phyloP scores from a whole-genome alignment of 495 filamentous ascomycete genomes.

The Aspergillus heteromorphus region DNA sequence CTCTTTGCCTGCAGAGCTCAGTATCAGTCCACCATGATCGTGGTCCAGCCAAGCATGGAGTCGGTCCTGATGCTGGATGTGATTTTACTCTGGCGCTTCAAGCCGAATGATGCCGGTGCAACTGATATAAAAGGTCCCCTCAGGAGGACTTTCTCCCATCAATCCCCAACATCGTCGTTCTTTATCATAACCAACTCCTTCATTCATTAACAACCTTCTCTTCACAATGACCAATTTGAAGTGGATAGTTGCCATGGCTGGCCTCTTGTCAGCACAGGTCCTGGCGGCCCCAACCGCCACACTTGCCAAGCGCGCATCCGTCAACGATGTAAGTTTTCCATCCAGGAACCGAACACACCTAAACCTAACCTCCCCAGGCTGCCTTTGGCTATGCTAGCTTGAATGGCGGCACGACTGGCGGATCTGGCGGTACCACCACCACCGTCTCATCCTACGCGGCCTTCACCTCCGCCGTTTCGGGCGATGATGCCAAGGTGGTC shows the following conservation, averaged over 20 bases:
- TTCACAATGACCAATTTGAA: slow-evolving; percentile 26
- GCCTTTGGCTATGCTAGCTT: slow-evolving; percentile 37
- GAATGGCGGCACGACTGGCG: slow-evolving; percentile 55
- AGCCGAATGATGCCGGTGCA: neutral
- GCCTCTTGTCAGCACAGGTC: slow-evolving; percentile 24
- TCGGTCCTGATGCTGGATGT: neutral
- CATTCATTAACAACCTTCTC: neutral
- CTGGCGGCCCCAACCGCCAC: slow-evolving; percentile 28
- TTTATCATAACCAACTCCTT: slow-evolving; percentile 6
- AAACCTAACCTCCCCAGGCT: slow-evolving; percentile 6
- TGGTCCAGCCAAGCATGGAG: neutral
- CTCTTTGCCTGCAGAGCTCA: neutral
- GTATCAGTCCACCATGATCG: slow-evolving; percentile 8
- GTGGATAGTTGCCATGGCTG: slow-evolving; percentile 21
- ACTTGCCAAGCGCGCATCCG: slow-evolving; percentile 23
- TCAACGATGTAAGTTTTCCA: slow-evolving; percentile 21
- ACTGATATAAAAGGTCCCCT: slow-evolving; percentile 8
- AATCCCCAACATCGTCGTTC: slow-evolving; percentile 6
- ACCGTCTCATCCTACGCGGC: slow-evolving; percentile 53
- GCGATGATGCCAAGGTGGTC: slow-evolving; percentile 42
- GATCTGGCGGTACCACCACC: slow-evolving; percentile 51
- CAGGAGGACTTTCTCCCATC: slow-evolving; percentile 1
- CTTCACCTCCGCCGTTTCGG: slow-evolving; percentile 44
- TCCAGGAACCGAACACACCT: neutral
- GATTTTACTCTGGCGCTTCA: neutral